Evolutionary conservation across 306 rosid species (phyloP).

Genomic region (Senna siamea): DNA sequence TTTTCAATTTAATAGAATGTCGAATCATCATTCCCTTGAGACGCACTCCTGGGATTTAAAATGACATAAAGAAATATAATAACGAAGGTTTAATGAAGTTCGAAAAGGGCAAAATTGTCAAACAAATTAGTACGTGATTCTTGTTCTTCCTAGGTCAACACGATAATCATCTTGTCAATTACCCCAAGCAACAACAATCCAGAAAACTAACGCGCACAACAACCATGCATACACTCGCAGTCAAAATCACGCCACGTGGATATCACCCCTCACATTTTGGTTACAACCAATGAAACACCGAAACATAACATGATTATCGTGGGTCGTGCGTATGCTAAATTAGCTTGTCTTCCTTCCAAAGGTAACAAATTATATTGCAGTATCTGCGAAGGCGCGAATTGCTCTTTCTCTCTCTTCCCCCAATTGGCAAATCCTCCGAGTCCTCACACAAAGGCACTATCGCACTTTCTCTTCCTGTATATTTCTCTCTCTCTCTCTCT

Average conservation of each 20-base stretch:
- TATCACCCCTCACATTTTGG: not conserved
- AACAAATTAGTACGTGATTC: not conserved
- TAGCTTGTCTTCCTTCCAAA: not conserved
- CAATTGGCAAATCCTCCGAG: not conserved
- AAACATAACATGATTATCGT: not conserved
- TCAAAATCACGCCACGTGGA: not conserved
- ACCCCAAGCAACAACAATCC: not conserved
- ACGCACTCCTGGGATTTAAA: not conserved
- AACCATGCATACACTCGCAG: not conserved
- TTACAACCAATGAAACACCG: not conserved
- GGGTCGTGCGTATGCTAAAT: not conserved
- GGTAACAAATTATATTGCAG: not conserved
- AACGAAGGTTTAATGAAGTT: not conserved
- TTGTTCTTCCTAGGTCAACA: not conserved
- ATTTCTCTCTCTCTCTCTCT: not conserved
- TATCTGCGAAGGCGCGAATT: constrained; percentile 6
- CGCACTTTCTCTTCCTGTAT: not conserved
- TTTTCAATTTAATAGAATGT: too few relatives aligned
- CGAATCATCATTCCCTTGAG: too few relatives aligned
- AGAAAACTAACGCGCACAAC: not conserved
- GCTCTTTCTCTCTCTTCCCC: constrained; percentile 14
- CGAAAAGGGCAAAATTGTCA: not conserved
- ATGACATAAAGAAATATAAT: too few relatives aligned
- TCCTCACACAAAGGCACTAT: not conserved
- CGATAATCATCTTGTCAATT: not conserved